Base-by-base conservation (phyloP, 306 rosid genomes). In the Dryas drummondii region DNA sequence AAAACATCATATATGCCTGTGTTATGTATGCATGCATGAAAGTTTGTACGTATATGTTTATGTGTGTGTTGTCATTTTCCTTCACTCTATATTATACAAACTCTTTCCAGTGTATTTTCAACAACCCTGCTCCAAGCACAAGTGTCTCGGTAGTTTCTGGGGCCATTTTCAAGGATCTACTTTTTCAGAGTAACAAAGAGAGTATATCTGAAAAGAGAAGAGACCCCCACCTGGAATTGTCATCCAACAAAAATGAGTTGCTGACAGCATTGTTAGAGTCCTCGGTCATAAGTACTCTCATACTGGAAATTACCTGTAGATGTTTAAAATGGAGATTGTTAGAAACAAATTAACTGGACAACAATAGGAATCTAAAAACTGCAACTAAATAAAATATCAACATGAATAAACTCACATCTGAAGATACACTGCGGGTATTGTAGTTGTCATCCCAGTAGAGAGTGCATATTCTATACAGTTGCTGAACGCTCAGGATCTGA, bases 201-300 rank as follows among this genome's bases (percentile, higher is more conserved):
- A 64, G 19, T 51, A 71, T 56, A 53, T 9, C 49, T 26, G 6
- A 74, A 14, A 53, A 55, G 45, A n/a, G 17, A 48, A 56, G 16
- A 59, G 19, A 81, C 10, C 69, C 84, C 79, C 71, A 96, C 99
- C 99, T 91, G 79, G 99, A 96, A 83, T 84, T 91, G 82, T 96
- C 99, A 78, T 96, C 99, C 88, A 96, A 84, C 86, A 96, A 86
- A 92, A 92, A 96, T 81, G 99, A 92, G 86, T 90, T 96, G 81
- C 97, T 91, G 53, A 71, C 96, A 69, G 99, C 90, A 83, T 89
- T 87, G 79, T 92, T 96, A 55, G 97, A 90, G 86, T 96, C 99
- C 91, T 96, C 99, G 0, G 98, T 85, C 99, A 96, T 96, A 70
- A 96, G 99, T 71, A 96, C 91, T 80, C 86, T 96, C 99, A 96